Base-by-base conservation (phyloP, 2,329 filamentous ascomycete genomes). In the Beauveria australis region DNA sequence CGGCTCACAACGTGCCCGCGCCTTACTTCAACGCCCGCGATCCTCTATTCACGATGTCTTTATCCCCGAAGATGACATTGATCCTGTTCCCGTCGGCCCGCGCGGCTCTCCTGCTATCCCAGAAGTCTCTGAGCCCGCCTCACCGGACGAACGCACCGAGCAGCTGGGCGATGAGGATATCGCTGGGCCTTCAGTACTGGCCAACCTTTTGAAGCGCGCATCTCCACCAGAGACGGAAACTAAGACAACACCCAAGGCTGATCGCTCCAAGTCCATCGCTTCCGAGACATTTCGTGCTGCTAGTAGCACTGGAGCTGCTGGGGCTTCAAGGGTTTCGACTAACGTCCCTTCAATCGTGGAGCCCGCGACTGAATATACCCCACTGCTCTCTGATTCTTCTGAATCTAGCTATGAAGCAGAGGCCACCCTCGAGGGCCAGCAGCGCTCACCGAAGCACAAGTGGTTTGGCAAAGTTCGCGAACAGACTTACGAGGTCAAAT, bases 111-210 rank as follows among this genome's bases (percentile, higher is more conserved):
- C 82, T 44, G 78, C 78, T 5, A 89, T 89, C 59, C 71, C 78
- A 54, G 87, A 89, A 69, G 79, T 85, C 28, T 82, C 82, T 6
- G 85, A 88, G 67, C 78, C 81, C 6, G 73, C 78, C 10, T 81
- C 81, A 6, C 79, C 80, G 3, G 75, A 79, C 24, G 63, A 53
- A 49, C 57, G 26, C 64, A 67, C 37, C 55, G 60, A 44, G 58
- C 64, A n/a, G 56, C 61, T 12, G 10, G 65, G 37, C 8, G 55
- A 52, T 43, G 48, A 67, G 44, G 66, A 64, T 46, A 64, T 64
- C 51, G 67, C 64, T 48, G 69, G 73, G 37, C 71, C 71, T 1
- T 81, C 78, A 4, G 74, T 79, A 49, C 69, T 84, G 33, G 72
- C 80, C 7, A 81, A 74, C 62, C 76, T 84, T 67, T 71, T 84